Conservation (phyloP, 768 basidiomycete species). For the Calvatia gigantea region DNA sequence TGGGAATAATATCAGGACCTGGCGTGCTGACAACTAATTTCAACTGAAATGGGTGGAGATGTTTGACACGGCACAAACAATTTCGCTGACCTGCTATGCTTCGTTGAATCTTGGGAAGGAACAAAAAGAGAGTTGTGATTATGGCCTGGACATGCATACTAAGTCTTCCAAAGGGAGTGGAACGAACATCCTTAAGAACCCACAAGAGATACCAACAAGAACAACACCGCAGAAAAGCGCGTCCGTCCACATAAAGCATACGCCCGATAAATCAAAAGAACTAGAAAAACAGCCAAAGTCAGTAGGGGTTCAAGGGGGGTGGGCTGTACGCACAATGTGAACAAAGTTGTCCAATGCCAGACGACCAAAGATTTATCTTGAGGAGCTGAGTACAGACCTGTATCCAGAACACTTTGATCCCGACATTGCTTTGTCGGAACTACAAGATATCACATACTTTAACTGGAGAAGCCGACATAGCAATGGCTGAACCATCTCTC, state of each 20-base stretch:
- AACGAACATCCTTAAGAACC: not conserved
- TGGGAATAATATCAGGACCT: not conserved
- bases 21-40: not conserved
- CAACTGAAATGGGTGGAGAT: not conserved
- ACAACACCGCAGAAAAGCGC: not conserved
- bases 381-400: not conserved
- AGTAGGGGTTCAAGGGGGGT: too few species aligned
- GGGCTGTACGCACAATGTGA: not conserved
- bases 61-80: not conserved
- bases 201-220: not conserved
- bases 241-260: not conserved
- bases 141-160: not conserved
- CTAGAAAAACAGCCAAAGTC: not conserved
- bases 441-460: not conserved
- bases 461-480: not conserved
- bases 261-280: not conserved
- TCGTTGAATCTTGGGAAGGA: not conserved
- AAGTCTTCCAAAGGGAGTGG: not conserved
- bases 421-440: not conserved
- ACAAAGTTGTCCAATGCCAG: not conserved
- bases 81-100: not conserved
- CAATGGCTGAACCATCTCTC: too few species aligned
- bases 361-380: not conserved
- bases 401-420: not conserved
- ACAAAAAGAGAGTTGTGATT: not conserved